These are phyloP conservation scores for Luzula sylvatica DNA, from an alignment of 176 grass and related monocot species.

Conservation along the genomic window DNA sequence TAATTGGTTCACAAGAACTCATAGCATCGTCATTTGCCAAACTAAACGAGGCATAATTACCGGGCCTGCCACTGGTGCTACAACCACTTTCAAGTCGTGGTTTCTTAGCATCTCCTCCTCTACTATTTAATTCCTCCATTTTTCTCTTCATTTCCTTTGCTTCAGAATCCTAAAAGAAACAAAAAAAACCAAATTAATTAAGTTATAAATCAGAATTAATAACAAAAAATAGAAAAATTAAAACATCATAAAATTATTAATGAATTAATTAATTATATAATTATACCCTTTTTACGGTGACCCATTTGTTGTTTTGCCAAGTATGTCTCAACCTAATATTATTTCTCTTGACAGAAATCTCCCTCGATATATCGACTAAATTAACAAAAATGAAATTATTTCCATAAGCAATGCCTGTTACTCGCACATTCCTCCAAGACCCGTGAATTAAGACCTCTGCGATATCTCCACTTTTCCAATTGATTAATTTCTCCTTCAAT, in stretches of 20 bases:
- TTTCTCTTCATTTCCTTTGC: slow-evolving; percentile 6
- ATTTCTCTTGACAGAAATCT: slow-evolving; percentile 11
- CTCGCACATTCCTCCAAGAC: slow-evolving; percentile 38
- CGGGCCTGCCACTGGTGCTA: slow-evolving; percentile 23
- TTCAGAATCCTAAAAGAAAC: slow-evolving; percentile 4
- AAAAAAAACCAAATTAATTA: slow-evolving; percentile 7
- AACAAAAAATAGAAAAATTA: slow-evolving; percentile 1
- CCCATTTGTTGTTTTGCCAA: slow-evolving; percentile 30
- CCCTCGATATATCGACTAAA: slow-evolving; percentile 20
- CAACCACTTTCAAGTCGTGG: slow-evolving; percentile 22
- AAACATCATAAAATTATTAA: too few species aligned
- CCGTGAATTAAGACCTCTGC: slow-evolving; percentile 35
- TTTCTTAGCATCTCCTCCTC: slow-evolving; percentile 9
- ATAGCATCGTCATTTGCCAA: slow-evolving; percentile 13
- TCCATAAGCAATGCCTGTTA: slow-evolving; percentile 13
- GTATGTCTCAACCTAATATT: slow-evolving; percentile 5
- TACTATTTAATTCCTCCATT: background rate
- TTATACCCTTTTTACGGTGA: slow-evolving; percentile 37
- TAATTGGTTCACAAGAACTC: slow-evolving; percentile 21
- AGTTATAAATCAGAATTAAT: background rate
- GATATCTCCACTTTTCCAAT: slow-evolving; percentile 33
- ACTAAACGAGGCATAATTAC: slow-evolving; percentile 13
- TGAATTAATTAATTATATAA: background rate
- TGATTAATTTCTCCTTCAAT: background rate
- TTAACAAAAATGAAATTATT: slow-evolving; percentile 27